These are phyloP conservation scores for Trametes punicea DNA, from an alignment of 768 basidiomycete genomes.

Conservation along the genomic window DNA sequence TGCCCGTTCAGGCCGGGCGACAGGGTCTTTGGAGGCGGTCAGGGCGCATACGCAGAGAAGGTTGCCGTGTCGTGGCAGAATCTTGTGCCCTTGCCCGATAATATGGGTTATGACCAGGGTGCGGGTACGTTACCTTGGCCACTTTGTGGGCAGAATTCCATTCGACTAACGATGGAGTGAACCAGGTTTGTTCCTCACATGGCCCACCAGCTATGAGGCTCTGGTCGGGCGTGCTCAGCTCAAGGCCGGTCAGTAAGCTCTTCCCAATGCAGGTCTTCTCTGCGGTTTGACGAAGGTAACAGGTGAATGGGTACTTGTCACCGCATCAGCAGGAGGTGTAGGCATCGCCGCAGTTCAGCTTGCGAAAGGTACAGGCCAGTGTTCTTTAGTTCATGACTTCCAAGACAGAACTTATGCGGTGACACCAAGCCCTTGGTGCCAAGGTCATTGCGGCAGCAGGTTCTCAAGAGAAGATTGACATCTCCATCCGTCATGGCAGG, in stretches of 20 bases:
- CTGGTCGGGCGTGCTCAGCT: conserved; percentile 81
- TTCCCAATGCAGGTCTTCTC: too few species aligned
- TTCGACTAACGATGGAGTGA: not conserved
- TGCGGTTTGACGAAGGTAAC: not conserved
- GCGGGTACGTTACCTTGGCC: conserved; percentile 48
- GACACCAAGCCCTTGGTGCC: conserved; percentile 82
- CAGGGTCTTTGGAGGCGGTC: conserved; percentile 78
- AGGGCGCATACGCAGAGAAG: conserved; percentile 81
- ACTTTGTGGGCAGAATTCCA: not conserved
- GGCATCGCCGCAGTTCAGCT: conserved; percentile 91
- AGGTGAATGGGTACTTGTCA: conserved; percentile 92
- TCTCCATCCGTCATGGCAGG: conserved; percentile 71
- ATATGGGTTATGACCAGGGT: conserved; percentile 80
- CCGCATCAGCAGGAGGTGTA: conserved; percentile 95
- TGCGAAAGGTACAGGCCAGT: conserved; percentile 77
- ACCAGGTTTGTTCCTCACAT: conserved; percentile 77
- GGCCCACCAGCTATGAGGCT: conserved; percentile 92
- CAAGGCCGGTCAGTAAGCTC: conserved; percentile 56
- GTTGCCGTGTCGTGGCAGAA: conserved; percentile 49
- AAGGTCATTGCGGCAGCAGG: conserved; percentile 94
- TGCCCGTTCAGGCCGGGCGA: conserved; percentile 82
- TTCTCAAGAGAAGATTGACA: conserved; percentile 71
- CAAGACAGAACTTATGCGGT: too few species aligned
- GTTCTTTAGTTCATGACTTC: too few species aligned
- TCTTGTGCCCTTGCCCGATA: conserved; percentile 68